phyloP scores from a whole-genome alignment of 345 rosid species.

The Eucalyptus marginata region DNA sequence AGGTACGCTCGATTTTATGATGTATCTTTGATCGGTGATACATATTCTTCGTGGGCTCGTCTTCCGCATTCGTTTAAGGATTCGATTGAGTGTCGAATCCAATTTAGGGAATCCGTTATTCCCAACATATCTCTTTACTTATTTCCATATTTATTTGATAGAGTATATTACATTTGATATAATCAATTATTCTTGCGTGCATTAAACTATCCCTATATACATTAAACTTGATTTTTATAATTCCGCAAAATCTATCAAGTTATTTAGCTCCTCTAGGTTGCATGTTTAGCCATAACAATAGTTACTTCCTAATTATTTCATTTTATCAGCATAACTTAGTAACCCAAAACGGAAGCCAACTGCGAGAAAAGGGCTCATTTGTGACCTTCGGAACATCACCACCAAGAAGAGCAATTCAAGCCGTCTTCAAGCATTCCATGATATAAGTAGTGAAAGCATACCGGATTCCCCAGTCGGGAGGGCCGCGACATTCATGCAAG shows the following conservation, averaged over 20 bases:
- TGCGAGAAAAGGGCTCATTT: not conserved
- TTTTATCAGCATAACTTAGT: not conserved
- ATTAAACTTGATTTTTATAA: not conserved
- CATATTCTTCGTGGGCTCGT: no score
- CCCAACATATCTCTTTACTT: not conserved
- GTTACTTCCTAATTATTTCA: not conserved
- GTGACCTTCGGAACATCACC: not conserved
- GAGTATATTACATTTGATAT: not conserved
- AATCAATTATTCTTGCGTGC: not conserved
- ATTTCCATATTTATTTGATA: no score
- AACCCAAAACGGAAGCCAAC: not conserved
- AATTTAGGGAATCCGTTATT: no score
- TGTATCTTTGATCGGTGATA: no score
- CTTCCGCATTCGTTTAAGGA: no score
- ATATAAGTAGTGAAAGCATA: conserved; percentile 37
- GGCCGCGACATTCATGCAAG: not conserved
- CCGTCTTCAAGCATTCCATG: conserved; percentile 66
- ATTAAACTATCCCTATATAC: not conserved
- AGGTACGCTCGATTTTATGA: no score
- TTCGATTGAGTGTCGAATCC: no score
- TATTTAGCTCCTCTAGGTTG: not conserved
- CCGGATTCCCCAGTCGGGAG: no score
- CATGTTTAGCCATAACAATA: not conserved
- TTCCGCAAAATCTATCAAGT: not conserved
- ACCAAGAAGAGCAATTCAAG: not conserved